A percentile compares a stretch with the other conserved stretches of the same genome.
Conservation (phyloP, 352 stramenopile genomes). For the Pythium myriotylum region DNA sequence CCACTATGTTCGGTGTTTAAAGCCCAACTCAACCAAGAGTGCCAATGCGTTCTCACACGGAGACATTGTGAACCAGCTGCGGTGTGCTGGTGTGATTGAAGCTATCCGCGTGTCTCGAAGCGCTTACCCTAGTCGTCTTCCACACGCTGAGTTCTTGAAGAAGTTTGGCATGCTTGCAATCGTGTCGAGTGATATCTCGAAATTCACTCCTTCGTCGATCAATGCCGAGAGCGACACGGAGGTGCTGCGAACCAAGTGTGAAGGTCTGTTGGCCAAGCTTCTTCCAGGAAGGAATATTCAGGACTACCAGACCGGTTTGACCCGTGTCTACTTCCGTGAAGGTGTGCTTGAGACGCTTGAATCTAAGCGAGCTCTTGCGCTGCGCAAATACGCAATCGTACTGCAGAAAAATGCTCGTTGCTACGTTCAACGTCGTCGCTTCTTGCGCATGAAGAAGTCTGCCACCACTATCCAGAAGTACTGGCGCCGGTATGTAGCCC, state of each 20-base stretch:
- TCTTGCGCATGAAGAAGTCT: conserved; percentile 44
- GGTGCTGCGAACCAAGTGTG: conserved; percentile 55
- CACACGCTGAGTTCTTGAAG: conserved; percentile 78
- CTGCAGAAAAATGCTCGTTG: conserved; percentile 76
- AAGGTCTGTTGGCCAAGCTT: conserved; percentile 69
- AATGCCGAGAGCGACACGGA: conserved; percentile 53
- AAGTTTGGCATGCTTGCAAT: conserved; percentile 65
- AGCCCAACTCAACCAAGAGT: conserved; percentile 81
- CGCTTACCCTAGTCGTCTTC: conserved; percentile 80
- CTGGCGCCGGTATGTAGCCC: conserved; percentile 69
- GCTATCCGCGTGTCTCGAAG: conserved; percentile 87
- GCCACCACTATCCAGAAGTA: conserved; percentile 73
- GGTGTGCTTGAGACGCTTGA: conserved; percentile 80
- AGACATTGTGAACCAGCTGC: conserved; percentile 83
- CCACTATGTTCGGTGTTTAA: conserved; percentile 87
- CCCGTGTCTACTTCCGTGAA: conserved; percentile 86
- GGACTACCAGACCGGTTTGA: conserved; percentile 88
- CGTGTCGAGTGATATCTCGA: conserved; percentile 23
- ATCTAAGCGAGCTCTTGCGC: conserved; percentile 64
- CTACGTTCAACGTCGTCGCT: conserved; percentile 61
- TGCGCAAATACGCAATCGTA: conserved; percentile 77
- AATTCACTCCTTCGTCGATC: conserved; percentile 30
- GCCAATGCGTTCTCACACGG: conserved; percentile 67
- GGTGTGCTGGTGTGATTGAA: conserved; percentile 86
- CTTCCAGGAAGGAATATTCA: conserved; percentile 70